phyloP scores from a whole-genome alignment of 2,329 filamentous ascomycete genomes.

The Lecanoromycetidae sp. region DNA sequence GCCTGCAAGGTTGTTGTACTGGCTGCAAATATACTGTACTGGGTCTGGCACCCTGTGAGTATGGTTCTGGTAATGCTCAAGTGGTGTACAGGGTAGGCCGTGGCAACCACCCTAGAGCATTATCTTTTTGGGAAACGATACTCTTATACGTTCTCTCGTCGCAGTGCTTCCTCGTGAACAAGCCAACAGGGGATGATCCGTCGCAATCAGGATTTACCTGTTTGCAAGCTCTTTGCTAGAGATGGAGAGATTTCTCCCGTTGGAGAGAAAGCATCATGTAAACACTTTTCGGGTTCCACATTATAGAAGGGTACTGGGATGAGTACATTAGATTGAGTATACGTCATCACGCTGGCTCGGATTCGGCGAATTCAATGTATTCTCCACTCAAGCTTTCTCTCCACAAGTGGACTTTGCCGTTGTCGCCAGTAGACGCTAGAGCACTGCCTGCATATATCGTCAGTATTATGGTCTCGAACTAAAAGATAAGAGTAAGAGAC shows the following conservation, averaged over 20 bases:
- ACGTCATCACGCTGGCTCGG: constrained; percentile 8
- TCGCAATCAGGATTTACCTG: too few relatives aligned
- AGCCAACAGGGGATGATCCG: too few relatives aligned
- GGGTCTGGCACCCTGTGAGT: constrained; percentile 4
- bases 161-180: too few relatives aligned
- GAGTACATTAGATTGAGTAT: too few relatives aligned
- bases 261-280: not conserved
- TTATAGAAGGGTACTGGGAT: too few relatives aligned
- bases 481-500: not conserved
- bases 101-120: too few relatives aligned
- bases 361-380: constrained; percentile 16
- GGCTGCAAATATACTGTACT: not conserved
- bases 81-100: too few relatives aligned
- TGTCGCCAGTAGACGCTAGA: constrained; percentile 15
- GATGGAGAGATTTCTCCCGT: too few relatives aligned
- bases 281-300: too few relatives aligned
- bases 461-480: not conserved
- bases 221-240: too few relatives aligned
- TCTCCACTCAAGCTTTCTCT: constrained; percentile 12
- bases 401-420: constrained; percentile 17
- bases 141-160: too few relatives aligned
- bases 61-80: not conserved
- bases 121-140: too few relatives aligned
- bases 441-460: constrained; percentile 6
- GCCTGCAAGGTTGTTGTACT: not conserved